Percentiles rank a stretch among this genome's conserved stretches.
These are phyloP conservation scores for Polytrichum commune DNA, from an alignment of 225 moss, liverwort and hornwort species.

Conservation along the genomic window DNA sequence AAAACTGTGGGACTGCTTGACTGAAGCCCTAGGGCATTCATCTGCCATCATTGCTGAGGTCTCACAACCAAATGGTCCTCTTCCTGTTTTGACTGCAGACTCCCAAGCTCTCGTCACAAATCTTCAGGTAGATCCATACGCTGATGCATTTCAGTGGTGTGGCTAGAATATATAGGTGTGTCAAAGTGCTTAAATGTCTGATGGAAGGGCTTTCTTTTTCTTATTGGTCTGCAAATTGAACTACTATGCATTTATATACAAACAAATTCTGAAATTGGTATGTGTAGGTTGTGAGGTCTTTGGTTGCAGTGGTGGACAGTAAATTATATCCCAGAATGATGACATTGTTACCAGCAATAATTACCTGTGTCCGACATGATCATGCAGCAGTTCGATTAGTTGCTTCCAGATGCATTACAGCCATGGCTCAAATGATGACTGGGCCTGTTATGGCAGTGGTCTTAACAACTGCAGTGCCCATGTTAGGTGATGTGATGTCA, in stretches of 20 bases:
- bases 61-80: conserved; percentile 25
- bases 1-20: conserved; percentile 92
- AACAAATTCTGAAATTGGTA: background rate
- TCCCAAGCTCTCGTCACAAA: conserved; percentile 75
- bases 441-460: conserved; percentile 81
- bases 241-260: no score
- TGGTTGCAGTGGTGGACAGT: conserved; percentile 67
- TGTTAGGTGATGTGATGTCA: conserved; percentile 70
- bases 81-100: conserved; percentile 68
- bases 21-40: conserved; percentile 75
- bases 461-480: conserved; percentile 77
- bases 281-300: conserved; percentile 73
- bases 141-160: no score
- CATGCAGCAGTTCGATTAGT: conserved; percentile 69
- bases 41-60: conserved; percentile 18
- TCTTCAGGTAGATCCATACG: conserved; percentile 57
- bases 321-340: conserved; percentile 50
- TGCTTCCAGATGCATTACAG: conserved; percentile 79
- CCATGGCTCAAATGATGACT: conserved; percentile 77
- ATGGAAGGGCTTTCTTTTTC: no score
- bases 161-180: no score
- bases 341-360: conserved; percentile 71
- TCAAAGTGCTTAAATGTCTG: no score
- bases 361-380: conserved; percentile 71
- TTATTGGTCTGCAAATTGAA: no score